phyloP scores from a whole-genome alignment of 768 basidiomycete genomes.

The Russula ochroleuca region DNA sequence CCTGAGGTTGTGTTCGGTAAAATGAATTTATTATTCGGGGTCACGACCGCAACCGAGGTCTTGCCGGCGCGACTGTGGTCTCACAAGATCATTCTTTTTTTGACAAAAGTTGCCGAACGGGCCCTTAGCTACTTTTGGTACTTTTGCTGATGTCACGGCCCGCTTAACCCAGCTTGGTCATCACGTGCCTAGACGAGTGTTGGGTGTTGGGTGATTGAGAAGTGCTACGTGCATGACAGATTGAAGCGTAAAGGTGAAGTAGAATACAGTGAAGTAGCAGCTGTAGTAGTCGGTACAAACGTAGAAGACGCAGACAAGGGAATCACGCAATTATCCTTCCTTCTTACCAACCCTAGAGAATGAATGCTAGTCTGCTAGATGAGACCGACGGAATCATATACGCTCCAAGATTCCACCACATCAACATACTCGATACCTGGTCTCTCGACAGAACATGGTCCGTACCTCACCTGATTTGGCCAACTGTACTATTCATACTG shows the following conservation, averaged over 20 bases:
- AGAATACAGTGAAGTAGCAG: slow-evolving; percentile 18
- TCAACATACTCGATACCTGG: slow-evolving; percentile 67
- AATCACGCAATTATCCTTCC: slow-evolving; percentile 33
- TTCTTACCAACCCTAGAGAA: slow-evolving; percentile 43
- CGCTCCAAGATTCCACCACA: slow-evolving; percentile 59
- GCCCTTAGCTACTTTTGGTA: no score
- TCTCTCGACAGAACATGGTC: slow-evolving; percentile 77
- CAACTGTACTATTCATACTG: neutral
- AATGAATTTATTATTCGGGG: no score
- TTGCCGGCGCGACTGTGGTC: no score
- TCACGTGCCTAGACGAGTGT: no score
- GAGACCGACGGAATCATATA: slow-evolving; percentile 32
- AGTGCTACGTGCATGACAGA: neutral
- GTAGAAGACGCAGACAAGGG: neutral
- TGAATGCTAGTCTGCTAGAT: no score
- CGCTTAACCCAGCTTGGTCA: neutral
- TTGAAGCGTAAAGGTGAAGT: neutral
- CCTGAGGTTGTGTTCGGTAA: no score
- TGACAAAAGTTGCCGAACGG: no score
- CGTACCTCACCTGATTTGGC: slow-evolving; percentile 33
- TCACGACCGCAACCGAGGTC: no score
- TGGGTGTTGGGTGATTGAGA: neutral
- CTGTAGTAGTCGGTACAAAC: slow-evolving; percentile 12
- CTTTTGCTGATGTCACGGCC: no score
- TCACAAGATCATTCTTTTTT: no score